phyloP scores from a whole-genome alignment of 768 basidiomycete species.

The Dentipellis fragilis region DNA sequence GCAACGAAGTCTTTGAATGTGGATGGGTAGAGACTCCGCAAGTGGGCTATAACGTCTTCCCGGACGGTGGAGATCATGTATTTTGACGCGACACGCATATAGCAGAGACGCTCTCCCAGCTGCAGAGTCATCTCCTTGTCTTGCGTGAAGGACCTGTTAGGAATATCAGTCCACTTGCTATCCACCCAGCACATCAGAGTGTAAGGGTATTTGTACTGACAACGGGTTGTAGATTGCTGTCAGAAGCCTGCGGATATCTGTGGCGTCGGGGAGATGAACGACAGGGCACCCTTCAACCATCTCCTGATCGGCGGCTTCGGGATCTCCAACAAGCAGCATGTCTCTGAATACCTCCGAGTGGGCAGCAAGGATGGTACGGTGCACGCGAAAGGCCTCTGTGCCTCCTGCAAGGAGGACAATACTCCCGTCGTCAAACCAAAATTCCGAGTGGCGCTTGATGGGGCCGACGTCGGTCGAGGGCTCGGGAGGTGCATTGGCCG shows the following conservation, averaged over 20 bases:
- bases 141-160: too few species aligned
- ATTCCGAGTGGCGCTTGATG: neutral
- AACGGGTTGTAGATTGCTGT: neutral
- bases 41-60: neutral
- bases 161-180: too few species aligned
- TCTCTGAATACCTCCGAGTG: neutral
- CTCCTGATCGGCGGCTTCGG: neutral
- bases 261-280: neutral
- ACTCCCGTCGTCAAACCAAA: neutral
- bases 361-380: neutral
- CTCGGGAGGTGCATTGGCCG: too few species aligned
- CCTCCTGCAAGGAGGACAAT: neutral
- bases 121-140: too few species aligned
- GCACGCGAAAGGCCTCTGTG: neutral
- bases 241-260: neutral
- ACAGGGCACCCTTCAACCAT: neutral
- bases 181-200: too few species aligned
- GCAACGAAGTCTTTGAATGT: too few species aligned
- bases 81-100: neutral
- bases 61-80: neutral
- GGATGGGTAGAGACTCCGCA: neutral
- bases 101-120: too few species aligned
- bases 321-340: neutral
- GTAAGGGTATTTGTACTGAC: neutral
- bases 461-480: too few species aligned